These are phyloP conservation scores for Crithidia thermophila DNA, from an alignment of 208 protist genomes.

Conservation along the genomic window DNA sequence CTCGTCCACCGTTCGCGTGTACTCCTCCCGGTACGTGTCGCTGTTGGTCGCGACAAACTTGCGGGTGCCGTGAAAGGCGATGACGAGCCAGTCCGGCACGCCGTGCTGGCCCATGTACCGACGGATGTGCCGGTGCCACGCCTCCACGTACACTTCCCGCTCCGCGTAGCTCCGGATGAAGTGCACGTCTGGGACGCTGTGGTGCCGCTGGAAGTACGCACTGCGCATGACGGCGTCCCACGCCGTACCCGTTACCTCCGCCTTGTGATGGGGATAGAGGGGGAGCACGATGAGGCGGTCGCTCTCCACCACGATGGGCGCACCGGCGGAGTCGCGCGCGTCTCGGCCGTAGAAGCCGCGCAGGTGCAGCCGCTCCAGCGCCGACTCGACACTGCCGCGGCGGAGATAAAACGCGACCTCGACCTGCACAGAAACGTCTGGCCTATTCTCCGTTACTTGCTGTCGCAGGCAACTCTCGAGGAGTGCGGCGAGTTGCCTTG, in stretches of 20 bases:
- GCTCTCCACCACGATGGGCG: conserved; percentile 20
- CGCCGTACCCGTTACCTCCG: conserved; percentile 26
- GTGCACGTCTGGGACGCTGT: conserved; percentile 44
- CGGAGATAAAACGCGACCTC: conserved; percentile 36
- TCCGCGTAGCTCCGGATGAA: conserved; percentile 49
- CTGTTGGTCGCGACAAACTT: conserved; percentile 21
- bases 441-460: not conserved
- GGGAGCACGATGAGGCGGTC: conserved; percentile 48
- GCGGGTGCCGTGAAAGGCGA: conserved; percentile 39
- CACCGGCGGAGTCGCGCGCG: conserved; percentile 18
- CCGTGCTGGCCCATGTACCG: conserved; percentile 31
- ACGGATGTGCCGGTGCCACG: conserved; percentile 32
- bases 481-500: conserved; percentile 4
- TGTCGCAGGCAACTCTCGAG: conserved; percentile 12
- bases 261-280: conserved; percentile 60
- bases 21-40: conserved; percentile 38
- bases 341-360: conserved; percentile 29
- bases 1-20: conserved; percentile 33
- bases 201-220: conserved; percentile 29
- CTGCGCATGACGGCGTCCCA: conserved; percentile 45
- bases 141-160: conserved; percentile 37
- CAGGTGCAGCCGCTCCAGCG: conserved; percentile 31
- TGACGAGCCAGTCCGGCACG: conserved; percentile 36
- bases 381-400: conserved; percentile 30
- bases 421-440: conserved; percentile 38